A percentile compares a stretch with the other conserved stretches of the same genome.
Conservation (phyloP, 352 stramenopile species). For the Phytophthora palmivora region DNA sequence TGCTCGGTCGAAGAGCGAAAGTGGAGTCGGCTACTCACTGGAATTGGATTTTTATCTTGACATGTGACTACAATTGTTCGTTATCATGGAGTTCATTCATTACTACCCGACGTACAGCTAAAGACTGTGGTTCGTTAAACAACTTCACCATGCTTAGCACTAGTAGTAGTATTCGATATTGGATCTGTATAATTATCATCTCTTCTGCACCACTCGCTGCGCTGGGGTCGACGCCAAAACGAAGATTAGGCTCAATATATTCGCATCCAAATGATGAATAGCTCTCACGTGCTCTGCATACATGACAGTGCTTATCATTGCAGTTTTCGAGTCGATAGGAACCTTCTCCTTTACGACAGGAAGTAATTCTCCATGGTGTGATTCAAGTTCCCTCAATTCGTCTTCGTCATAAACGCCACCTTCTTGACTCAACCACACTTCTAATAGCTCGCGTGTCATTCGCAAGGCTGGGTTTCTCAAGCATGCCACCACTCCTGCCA, state of each 20-base stretch:
- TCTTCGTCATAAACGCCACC: not conserved
- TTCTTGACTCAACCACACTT: not conserved
- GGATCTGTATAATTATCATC: no score
- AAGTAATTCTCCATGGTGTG: not conserved
- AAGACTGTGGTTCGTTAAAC: no score
- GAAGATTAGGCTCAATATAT: no score
- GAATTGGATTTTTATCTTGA: slow-evolving; percentile 39
- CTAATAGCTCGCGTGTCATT: not conserved
- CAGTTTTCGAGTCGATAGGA: not conserved
- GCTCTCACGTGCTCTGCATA: not conserved
- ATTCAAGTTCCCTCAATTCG: not conserved
- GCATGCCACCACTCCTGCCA: not conserved
- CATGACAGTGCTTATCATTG: not conserved
- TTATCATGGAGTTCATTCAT: no score
- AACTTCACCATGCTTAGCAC: no score
- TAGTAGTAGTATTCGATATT: no score
- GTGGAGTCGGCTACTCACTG: slow-evolving; percentile 25
- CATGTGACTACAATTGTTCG: slow-evolving; percentile 14
- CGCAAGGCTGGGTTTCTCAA: not conserved
- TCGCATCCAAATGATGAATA: not conserved
- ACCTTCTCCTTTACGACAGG: not conserved
- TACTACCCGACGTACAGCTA: no score
- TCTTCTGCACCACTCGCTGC: not conserved
- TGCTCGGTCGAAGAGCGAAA: slow-evolving; percentile 35
- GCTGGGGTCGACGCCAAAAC: not conserved